Conservation (phyloP, 2,329 filamentous ascomycete species). For the Ophiostoma ulmi region DNA sequence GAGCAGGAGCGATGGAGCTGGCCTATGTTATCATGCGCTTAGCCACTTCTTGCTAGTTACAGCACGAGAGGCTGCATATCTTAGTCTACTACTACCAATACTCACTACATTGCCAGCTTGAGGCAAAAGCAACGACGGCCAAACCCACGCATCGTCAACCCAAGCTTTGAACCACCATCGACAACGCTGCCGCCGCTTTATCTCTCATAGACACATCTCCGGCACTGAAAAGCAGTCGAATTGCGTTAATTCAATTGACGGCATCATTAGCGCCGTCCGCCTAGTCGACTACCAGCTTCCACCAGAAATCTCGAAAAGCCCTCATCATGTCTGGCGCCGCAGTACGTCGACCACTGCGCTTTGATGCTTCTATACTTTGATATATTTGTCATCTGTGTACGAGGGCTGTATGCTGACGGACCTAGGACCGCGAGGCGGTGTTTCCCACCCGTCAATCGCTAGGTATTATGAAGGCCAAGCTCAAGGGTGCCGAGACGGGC, state of each 20-base stretch:
- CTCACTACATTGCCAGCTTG: background rate
- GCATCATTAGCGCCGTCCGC: background rate
- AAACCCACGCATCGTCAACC: background rate
- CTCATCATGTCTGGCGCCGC: constrained; percentile 30
- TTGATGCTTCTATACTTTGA: constrained; percentile 19
- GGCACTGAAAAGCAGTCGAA: background rate
- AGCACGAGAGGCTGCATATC: background rate
- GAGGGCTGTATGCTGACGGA: background rate
- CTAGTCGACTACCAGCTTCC: background rate
- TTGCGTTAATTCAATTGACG: background rate
- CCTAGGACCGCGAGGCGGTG: constrained; percentile 85
- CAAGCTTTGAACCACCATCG: background rate
- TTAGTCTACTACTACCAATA: background rate
- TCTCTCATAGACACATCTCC: background rate
- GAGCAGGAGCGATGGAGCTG: constrained; percentile 7
- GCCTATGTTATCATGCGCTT: constrained; percentile 5
- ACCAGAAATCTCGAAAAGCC: constrained; percentile 22
- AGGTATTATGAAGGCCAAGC: constrained; percentile 94
- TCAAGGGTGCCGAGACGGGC: constrained; percentile 87
- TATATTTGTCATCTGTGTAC: too few relatives aligned
- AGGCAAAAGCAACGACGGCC: constrained; percentile 7
- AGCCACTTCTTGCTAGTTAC: background rate
- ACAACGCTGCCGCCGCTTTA: background rate
- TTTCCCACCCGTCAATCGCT: constrained; percentile 97
- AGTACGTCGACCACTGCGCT: constrained; percentile 22